Percentiles rank a stretch among this genome's conserved stretches.
These are phyloP conservation scores for Trichothecium roseum DNA, from an alignment of 2,329 filamentous ascomycete genomes.

Conservation along the genomic window DNA sequence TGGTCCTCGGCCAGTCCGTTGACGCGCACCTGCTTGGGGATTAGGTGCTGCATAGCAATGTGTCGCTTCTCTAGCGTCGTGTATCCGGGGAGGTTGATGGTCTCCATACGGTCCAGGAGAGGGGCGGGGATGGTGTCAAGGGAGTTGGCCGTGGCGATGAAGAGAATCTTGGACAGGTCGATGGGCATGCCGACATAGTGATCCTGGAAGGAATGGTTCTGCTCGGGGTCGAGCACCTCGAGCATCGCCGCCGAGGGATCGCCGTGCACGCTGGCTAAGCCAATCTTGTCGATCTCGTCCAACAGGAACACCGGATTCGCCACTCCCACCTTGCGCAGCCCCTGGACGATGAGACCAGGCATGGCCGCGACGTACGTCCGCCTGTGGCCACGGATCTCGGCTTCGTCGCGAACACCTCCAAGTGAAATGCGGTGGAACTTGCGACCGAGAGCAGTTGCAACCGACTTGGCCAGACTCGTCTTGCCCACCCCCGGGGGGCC, in stretches of 20 bases:
- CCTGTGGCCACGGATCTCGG: conserved; percentile 89
- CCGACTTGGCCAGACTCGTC: conserved; percentile 86
- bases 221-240: conserved; percentile 92
- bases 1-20: conserved; percentile 76
- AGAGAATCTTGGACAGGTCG: conserved; percentile 90
- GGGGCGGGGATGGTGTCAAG: conserved; percentile 93
- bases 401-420: conserved; percentile 90
- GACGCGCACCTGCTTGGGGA: conserved; percentile 87
- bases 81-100: conserved; percentile 85
- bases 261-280: conserved; percentile 81
- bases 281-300: conserved; percentile 97
- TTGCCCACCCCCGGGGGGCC: conserved; percentile 94
- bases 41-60: conserved; percentile 85
- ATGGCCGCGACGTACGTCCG: conserved; percentile 98
- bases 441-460: conserved; percentile 81
- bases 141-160: conserved; percentile 93
- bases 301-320: conserved; percentile 91
- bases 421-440: conserved; percentile 97
- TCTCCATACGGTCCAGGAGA: conserved; percentile 93
- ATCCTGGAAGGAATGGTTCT: conserved; percentile 90
- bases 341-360: conserved; percentile 90
- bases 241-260: conserved; percentile 97
- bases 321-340: conserved; percentile 89
- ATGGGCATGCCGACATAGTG: conserved; percentile 96
- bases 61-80: conserved; percentile 95